Percentiles rank a stretch among this genome's conserved stretches.
phyloP scores from a whole-genome alignment of 2,329 filamentous ascomycete species.

The Teratosphaeria viscida region DNA sequence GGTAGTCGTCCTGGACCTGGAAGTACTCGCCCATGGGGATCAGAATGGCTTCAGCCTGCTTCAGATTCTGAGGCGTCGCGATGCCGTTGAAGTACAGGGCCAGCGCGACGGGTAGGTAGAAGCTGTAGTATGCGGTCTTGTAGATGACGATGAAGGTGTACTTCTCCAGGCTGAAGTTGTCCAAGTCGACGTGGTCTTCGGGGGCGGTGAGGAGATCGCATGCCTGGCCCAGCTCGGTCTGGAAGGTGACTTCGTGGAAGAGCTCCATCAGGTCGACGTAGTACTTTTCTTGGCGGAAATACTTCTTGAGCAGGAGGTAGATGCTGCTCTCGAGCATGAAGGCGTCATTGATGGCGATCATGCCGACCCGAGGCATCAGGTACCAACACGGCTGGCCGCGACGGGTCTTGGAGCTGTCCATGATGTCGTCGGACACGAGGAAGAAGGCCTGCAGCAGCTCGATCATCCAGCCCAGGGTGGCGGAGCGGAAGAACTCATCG shows the following conservation, averaged over 20 bases:
- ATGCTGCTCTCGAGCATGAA: slow-evolving; percentile 91
- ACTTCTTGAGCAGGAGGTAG: slow-evolving; percentile 85
- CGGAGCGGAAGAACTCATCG: slow-evolving; percentile 79
- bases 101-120: slow-evolving; percentile 92
- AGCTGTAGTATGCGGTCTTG: slow-evolving; percentile 99
- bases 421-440: slow-evolving; percentile 96
- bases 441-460: slow-evolving; percentile 98
- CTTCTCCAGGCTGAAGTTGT: slow-evolving; percentile 92
- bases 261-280: slow-evolving; percentile 91
- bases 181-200: slow-evolving; percentile 82
- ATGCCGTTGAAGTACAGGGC: slow-evolving; percentile 76
- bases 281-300: slow-evolving; percentile 75
- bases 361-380: slow-evolving; percentile 75
- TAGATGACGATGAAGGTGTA: slow-evolving; percentile 98
- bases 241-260: slow-evolving; percentile 87
- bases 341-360: slow-evolving; percentile 96
- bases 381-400: slow-evolving; percentile 97
- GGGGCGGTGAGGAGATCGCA: slow-evolving; percentile 93
- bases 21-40: slow-evolving; percentile 98
- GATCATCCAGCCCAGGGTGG: slow-evolving; percentile 90
- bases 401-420: slow-evolving; percentile 92
- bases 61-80: slow-evolving; percentile 79
- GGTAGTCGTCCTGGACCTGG: slow-evolving; percentile 97
- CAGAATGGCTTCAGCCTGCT: slow-evolving; percentile 80
- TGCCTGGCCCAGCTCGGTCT: slow-evolving; percentile 91